Evolutionary conservation across 1,139 yeast species (phyloP), one percentile per base, ranked within the genome.

Genomic region (Saccharomyces hybrid): DNA sequence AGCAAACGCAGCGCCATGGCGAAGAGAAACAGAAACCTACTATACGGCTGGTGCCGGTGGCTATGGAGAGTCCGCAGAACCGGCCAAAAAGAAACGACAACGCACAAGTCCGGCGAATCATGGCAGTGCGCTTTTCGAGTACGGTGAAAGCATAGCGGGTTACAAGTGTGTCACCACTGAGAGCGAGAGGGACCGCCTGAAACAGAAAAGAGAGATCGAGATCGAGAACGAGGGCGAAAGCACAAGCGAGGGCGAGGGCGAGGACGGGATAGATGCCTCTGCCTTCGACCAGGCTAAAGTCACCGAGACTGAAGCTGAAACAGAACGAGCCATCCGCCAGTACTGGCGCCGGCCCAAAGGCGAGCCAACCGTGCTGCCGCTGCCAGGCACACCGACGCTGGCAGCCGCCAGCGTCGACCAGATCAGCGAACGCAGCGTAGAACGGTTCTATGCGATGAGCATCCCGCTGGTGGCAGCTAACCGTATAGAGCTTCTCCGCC

Each of bases 131-230:
- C 44, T 38, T 28, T 52, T 47, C 32, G 56, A 54, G 44, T 50
- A 44, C 34, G 56, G 56, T 11, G 55, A 52, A 19, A 14, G 53
- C 9, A 50, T 54, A 26, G 47, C 51, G 19, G 56, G 56, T n/a
- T 54, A 49, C 38, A 49, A 28, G 31, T 52, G 52, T n/a, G 31
- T 54, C 14, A 38, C 53, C 2, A 24, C 31, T 11, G 48, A 41
- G 11, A 27, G 21, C 24, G 24, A 38, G 11, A 38, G 4, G 11
- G 12, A 16, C n/a, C 44, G 44, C 24, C 11, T 38, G 44, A 38
- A 38, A 16, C 24, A 16, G 12, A 19, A 7, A 24, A 19, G 21
- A 31, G 28, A 24, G 16, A 8, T 32, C 28, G 48, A 49, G n/a
- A 2, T 8, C 32, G 8, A n/a, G 32, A 24, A 6, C 16, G 8